Evolutionary conservation across 768 basidiomycete genomes (phyloP), one percentile per base, ranked within the genome.

Genomic region (Gloeostereum incarnatum): DNA sequence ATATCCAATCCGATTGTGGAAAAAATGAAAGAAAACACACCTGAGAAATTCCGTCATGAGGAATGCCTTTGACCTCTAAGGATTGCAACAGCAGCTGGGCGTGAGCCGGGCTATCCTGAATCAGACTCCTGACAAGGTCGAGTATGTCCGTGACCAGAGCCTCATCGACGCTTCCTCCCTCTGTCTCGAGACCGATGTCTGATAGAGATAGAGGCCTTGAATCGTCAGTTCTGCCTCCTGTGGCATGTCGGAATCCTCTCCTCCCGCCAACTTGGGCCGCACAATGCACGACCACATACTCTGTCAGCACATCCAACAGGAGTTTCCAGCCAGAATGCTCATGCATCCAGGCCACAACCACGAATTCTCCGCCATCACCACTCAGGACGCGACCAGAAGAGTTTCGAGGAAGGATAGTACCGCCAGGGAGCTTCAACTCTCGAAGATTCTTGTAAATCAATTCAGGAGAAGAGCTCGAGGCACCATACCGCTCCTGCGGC

Each of bases 251-350:
- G 17, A 4, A 17, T 30, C 17, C 5, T 30, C 13, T 19, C 21
- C 21, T 48, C 5, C 54, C 53, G 1, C 56, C 49, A n/a, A 10
- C 11, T 62, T 42, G 58, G 52, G 6, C 60, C 61, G 60, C 57
- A 26, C 21, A 31, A 33, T 70, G 60, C 49, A 66, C 71, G 41
- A 75, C 78, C 39, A 82, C 76, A 51, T 82, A 88, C 51, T 84
- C 81, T 3, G 75, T 74, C 37, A 94, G 62, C 6, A 93, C 61
- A 47, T 91, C 90, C n/a, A 90, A 55, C 5, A 94, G 58, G 10
- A 94, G 55, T 45, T 75, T 82, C 92, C 92, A 96, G 2, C 86
- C 89, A 5, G 83, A 87, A 50, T 90, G 79, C 31, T 77, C 66
- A 45, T 84, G 79, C 44, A 81, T 69, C 92, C 92, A 96, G 14